phyloP scores from a whole-genome alignment of 177 flowering plant genomes.

The Tripterygium wilfordii region DNA sequence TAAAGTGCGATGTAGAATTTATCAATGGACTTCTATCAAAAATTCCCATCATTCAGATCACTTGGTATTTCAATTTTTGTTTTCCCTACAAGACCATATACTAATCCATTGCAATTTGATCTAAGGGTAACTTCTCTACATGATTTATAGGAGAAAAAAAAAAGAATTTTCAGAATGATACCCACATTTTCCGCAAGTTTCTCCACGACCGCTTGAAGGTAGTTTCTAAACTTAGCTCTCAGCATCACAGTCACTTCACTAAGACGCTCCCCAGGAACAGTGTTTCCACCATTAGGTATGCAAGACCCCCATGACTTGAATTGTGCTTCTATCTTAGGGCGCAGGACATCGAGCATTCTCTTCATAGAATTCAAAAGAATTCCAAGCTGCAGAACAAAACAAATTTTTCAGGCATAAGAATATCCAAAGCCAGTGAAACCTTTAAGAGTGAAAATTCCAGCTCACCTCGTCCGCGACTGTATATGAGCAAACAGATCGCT shows the following conservation, averaged over 20 bases:
- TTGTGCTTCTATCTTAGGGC: conserved; percentile 73
- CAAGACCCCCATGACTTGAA: conserved; percentile 84
- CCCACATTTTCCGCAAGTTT: conserved; percentile 89
- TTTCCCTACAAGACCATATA: neutral
- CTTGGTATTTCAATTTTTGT: too few species aligned
- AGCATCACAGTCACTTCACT: conserved; percentile 93
- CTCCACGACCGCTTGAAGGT: conserved; percentile 81
- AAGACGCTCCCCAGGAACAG: conserved; percentile 77
- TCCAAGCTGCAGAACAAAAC: conserved; percentile 64
- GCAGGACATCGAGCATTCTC: conserved; percentile 79
- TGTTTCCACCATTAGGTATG: conserved; percentile 62
- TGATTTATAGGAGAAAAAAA: neutral
- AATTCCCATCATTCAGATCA: too few species aligned
- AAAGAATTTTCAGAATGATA: conserved; percentile 10
- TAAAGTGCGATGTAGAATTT: too few species aligned
- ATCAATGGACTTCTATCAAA: too few species aligned
- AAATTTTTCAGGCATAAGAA: conserved; percentile 3
- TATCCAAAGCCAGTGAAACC: neutral
- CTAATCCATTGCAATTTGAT: too few species aligned
- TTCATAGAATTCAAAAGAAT: conserved; percentile 83
- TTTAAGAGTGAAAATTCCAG: neutral
- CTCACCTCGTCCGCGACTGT: conserved; percentile 75
- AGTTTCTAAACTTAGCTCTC: conserved; percentile 83
- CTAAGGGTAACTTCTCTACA: too few species aligned
- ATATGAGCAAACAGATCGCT: conserved; percentile 49